phyloP scores from a whole-genome alignment of 768 basidiomycete species.

The Calocybe gangraenosa region DNA sequence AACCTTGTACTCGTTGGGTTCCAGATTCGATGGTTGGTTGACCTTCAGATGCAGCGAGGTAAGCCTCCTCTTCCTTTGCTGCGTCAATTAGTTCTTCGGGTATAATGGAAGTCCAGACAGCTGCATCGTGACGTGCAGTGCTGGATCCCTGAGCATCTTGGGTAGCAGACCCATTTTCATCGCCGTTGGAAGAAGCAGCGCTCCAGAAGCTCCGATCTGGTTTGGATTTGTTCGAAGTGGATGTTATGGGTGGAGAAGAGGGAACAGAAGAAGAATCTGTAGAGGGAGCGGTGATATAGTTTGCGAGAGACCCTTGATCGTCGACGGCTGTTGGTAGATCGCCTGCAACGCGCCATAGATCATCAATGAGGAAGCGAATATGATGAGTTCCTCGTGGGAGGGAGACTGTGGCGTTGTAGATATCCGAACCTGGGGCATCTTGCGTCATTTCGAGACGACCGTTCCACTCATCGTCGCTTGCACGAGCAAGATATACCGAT shows the following conservation, averaged over 20 bases:
- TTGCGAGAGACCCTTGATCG: slow-evolving; percentile 91
- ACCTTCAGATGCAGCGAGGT: slow-evolving; percentile 47
- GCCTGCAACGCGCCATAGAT: slow-evolving; percentile 73
- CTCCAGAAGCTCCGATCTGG: slow-evolving; percentile 41
- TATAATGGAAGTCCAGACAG: slow-evolving; percentile 73
- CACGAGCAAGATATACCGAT: slow-evolving; percentile 62
- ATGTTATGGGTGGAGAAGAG: slow-evolving; percentile 20
- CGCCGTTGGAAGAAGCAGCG: slow-evolving; percentile 30
- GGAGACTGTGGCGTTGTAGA: slow-evolving; percentile 33
- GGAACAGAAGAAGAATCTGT: slow-evolving; percentile 24
- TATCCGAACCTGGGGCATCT: slow-evolving; percentile 38
- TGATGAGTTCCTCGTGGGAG: slow-evolving; percentile 91
- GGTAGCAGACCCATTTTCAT: slow-evolving; percentile 18
- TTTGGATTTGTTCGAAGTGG: slow-evolving; percentile 23
- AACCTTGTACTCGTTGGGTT: slow-evolving; percentile 27
- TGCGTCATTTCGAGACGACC: slow-evolving; percentile 61
- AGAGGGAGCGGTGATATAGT: slow-evolving; percentile 76
- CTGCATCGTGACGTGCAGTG: slow-evolving; percentile 19
- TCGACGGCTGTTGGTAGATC: slow-evolving; percentile 84
- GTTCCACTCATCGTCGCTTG: slow-evolving; percentile 75
- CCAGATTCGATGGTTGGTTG: slow-evolving; percentile 22
- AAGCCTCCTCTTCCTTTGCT: slow-evolving; percentile 79
- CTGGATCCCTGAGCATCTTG: slow-evolving; percentile 6
- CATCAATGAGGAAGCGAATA: slow-evolving; percentile 93
- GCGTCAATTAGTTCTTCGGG: slow-evolving; percentile 77